Evolutionary conservation across 148 eudicot species (phyloP).

Genomic region (Diospyros kaki): DNA sequence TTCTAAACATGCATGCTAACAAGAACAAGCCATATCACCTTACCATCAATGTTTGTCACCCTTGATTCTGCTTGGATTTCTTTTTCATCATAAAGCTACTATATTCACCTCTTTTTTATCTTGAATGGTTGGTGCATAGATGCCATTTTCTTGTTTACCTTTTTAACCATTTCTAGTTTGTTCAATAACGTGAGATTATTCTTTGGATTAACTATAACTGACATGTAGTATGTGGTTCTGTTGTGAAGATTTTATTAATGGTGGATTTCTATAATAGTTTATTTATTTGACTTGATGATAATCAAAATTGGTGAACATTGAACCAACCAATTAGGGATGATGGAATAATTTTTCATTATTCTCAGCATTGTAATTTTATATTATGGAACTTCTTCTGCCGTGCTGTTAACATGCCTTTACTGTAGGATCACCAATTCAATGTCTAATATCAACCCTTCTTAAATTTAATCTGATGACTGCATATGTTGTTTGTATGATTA

Average conservation of each 20-base stretch:
- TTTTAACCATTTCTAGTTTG: background rate
- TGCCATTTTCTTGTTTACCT: background rate
- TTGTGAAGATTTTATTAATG: background rate
- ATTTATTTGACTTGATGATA: background rate
- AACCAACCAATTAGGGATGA: background rate
- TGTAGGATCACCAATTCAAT: too few species aligned
- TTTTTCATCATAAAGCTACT: background rate
- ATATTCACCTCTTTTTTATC: too few species aligned
- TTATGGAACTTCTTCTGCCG: background rate
- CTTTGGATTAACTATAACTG: background rate
- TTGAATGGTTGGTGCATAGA: background rate
- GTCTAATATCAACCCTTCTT: too few species aligned
- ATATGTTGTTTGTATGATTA: background rate
- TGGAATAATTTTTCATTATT: background rate
- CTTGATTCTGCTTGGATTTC: constrained; percentile 5
- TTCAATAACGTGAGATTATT: background rate
- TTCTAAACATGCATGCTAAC: background rate
- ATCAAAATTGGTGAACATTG: background rate
- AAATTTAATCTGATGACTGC: too few species aligned
- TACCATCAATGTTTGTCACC: background rate
- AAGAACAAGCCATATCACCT: background rate
- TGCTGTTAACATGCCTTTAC: too few species aligned
- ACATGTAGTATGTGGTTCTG: background rate
- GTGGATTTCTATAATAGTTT: background rate
- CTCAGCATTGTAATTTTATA: background rate